Conservation (phyloP, 2,329 filamentous ascomycete genomes). For the Colletotrichum navitas region DNA sequence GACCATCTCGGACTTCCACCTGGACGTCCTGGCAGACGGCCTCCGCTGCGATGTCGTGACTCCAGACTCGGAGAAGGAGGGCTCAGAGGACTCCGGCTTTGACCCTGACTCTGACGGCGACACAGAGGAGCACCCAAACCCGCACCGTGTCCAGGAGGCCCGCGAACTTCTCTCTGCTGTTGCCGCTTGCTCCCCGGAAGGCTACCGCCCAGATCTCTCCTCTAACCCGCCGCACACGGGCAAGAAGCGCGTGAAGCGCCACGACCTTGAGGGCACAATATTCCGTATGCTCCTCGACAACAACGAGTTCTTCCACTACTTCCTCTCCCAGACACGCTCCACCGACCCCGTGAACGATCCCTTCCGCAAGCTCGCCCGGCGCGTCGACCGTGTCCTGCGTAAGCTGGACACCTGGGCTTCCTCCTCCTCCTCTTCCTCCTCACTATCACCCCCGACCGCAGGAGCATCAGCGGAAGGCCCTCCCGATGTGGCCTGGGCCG, state of each 20-base stretch:
- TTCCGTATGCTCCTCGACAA: constrained; percentile 67
- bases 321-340: constrained; percentile 60
- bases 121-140: constrained; percentile 44
- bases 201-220: constrained; percentile 63
- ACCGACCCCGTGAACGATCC: constrained; percentile 59
- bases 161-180: constrained; percentile 65
- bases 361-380: constrained; percentile 62
- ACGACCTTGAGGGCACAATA: constrained; percentile 64
- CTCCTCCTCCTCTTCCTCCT: constrained; percentile 10
- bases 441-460: constrained; percentile 19
- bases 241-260: constrained; percentile 54
- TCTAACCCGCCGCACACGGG: constrained; percentile 45
- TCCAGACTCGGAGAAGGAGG: constrained; percentile 35
- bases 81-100: constrained; percentile 28
- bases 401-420: constrained; percentile 55
- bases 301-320: constrained; percentile 67
- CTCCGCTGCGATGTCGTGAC: constrained; percentile 62
- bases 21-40: constrained; percentile 64
- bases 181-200: constrained; percentile 51
- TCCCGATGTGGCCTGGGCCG: constrained; percentile 62
- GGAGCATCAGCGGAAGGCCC: constrained; percentile 48
- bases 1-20: constrained; percentile 63
- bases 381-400: constrained; percentile 60
- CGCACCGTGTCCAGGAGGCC: constrained; percentile 60
- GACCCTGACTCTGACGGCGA: background rate